Base-by-base conservation (phyloP, 2,329 filamentous ascomycete genomes). In the Calycina herbarum region DNA sequence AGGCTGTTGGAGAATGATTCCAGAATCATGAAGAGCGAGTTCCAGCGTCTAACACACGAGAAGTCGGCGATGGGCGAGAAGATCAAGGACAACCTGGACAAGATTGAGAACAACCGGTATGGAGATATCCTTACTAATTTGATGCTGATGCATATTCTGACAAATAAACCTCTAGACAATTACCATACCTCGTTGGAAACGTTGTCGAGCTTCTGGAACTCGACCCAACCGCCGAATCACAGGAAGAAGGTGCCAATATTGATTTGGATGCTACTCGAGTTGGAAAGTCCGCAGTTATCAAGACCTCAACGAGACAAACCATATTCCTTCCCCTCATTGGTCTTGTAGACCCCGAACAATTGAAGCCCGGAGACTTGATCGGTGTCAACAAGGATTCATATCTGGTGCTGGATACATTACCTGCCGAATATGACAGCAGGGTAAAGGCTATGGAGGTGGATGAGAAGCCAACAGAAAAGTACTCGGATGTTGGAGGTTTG, bases 371-470 rank as follows among this genome's bases (percentile, higher is more conserved):
- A 74, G 96, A 99, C 76, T 85, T 99, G 59, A 99, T 99, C 69
- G 95, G 95, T 79, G 94, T 99, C 66, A 98, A 99, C 79, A 99
- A 99, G 82, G 96, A 99, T 76, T 98, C 94, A 66, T 99, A 99
- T 78, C 88, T 99, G 42, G 92, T 99, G 71, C 86, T 99, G 65
- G 96, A 99, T 77, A 99, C 95, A 29, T 84, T 99, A 71, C 95
- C 95, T 1, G 95, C 95, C 58, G 96, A 99, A 79, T 99, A 99
- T 77, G 95, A 99, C 77, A 98, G 94, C 81, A 89, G 95, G 79
- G 95, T 99, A 71, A 99, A 99, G 83, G 96, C 96, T 42, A 99
- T 99, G 95, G 96, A 99, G 82, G 95, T 99, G 7, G 95, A 99
- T 75, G 96, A 99, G 85, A 99, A 99, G 85, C 96, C 95, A 10